These are phyloP conservation scores for Dichomitus squalens DNA, from an alignment of 1,284 basidiomycete species.

Conservation along the genomic window DNA sequence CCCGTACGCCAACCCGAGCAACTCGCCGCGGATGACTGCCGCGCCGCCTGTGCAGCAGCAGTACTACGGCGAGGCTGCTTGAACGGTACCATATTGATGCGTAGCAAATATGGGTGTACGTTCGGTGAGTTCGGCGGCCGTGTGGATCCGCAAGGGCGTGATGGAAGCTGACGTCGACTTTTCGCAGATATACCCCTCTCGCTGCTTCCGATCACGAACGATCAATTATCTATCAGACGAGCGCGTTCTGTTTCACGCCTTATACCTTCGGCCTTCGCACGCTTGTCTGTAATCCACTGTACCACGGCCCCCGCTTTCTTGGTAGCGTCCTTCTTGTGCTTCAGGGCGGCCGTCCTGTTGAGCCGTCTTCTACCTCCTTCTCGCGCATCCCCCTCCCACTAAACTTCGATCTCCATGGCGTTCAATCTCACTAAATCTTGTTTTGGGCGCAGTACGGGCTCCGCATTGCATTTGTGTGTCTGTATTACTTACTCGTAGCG, in stretches of 20 bases:
- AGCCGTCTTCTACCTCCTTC: not conserved
- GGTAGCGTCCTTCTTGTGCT: not conserved
- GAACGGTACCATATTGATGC: constrained; percentile 1
- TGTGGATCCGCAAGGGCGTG: not conserved
- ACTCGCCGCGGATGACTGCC: constrained; percentile 18
- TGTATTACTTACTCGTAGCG: constrained; percentile 1
- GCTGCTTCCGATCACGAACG: not conserved
- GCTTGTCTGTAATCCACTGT: constrained; percentile 10
- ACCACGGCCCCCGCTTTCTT: constrained; percentile 3
- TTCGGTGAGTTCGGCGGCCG: constrained; percentile 8
- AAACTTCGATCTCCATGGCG: not conserved
- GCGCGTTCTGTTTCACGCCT: constrained; percentile 2
- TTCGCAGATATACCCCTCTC: constrained; percentile 11
- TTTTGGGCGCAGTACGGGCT: not conserved
- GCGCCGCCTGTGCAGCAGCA: constrained; percentile 25
- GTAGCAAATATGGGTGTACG: not conserved
- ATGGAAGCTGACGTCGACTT: not conserved
- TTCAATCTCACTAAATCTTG: not conserved
- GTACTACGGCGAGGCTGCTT: constrained; percentile 19
- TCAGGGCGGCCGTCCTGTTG: not conserved
- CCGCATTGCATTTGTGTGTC: not conserved
- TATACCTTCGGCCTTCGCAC: constrained; percentile 4
- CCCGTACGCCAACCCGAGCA: constrained; percentile 35
- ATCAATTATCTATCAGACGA: constrained; percentile 19
- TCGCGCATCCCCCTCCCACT: not conserved